Percentiles rank a stretch among this genome's conserved stretches.
Evolutionary conservation across 768 basidiomycete species (phyloP).

Genomic region (Chalciporus piperatus): DNA sequence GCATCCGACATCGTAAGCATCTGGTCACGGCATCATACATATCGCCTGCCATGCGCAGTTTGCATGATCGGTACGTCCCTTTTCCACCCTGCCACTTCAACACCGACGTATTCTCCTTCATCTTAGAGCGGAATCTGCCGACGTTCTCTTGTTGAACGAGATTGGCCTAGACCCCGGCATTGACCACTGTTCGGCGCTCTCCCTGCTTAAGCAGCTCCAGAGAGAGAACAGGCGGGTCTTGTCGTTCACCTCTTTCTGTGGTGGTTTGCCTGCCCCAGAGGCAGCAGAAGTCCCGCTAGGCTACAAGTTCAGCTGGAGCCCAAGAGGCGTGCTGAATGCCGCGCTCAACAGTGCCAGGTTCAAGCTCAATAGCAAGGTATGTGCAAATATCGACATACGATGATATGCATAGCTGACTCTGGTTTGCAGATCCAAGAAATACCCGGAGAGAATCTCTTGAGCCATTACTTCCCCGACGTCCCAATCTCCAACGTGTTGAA

Average conservation of each 20-base stretch:
- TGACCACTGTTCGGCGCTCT: conserved; percentile 84
- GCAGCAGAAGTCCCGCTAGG: conserved; percentile 60
- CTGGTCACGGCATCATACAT: conserved; percentile 92
- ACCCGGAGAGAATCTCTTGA: conserved; percentile 52
- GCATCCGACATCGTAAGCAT: conserved; percentile 67
- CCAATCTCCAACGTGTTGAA: conserved; percentile 59
- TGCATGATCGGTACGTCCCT: conserved; percentile 57
- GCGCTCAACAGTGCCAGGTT: conserved; percentile 72
- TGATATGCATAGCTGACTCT: neutral
- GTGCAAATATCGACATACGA: conserved; percentile 8
- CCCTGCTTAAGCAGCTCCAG: conserved; percentile 54
- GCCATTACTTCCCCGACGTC: conserved; percentile 59
- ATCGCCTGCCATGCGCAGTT: conserved; percentile 66
- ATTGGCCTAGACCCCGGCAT: conserved; percentile 89
- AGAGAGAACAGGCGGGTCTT: conserved; percentile 52
- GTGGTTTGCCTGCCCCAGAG: conserved; percentile 81
- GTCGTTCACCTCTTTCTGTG: conserved; percentile 89
- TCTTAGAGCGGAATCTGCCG: conserved; percentile 54
- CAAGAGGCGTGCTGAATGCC: conserved; percentile 80
- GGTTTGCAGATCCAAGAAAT: conserved; percentile 44
- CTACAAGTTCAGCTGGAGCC: conserved; percentile 96
- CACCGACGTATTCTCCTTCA: too few relatives aligned
- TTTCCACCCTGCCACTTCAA: neutral
- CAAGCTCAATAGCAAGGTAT: conserved; percentile 55
- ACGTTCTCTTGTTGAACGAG: conserved; percentile 81